Evolutionary conservation across 1,284 basidiomycete genomes (phyloP), one percentile per base, ranked within the genome.

Genomic region (Trichosporon sp.): DNA sequence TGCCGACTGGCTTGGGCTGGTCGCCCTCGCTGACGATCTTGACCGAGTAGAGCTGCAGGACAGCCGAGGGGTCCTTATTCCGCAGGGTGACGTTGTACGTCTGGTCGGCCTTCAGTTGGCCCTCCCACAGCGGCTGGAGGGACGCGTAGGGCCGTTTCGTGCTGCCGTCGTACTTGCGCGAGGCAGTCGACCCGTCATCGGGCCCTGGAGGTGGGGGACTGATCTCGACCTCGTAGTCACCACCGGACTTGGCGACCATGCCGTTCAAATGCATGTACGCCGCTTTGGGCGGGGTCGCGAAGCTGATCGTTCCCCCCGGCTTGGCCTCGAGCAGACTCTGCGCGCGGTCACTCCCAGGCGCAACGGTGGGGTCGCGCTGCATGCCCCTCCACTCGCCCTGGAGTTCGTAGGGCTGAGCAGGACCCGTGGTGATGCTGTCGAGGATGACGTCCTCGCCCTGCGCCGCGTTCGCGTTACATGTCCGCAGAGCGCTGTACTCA

Each of bases 381-480:
- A 63, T n/a, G 59, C 59, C 59, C 31, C 59, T 14, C 59, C 59
- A 63, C 59, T 63, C 59, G 1, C 59, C 59, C 31, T 1, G 4
- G 14, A 63, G 59, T 5, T 2, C 7, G 59, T 63, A 63, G 32
- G 59, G 59, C 31, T 63, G 59, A 1, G 14, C 26, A 12, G 59
- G 59, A 14, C 31, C 59, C 14, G 31, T n/a, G 2, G 10, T n/a
- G 14, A 19, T 31, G 5, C 31, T 35, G 31, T 63, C 59, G 35
- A 63, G 59, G 2, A 63, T 32, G 31, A 63, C 59, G 59, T 63
- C 59, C 59, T 63, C 59, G 59, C 59, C 59, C 59, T 63, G 31
- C 14, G 59, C 7, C 32, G 59, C 31, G 14, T 14, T n/a, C 31
- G 59, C 11, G 16, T 32, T 35, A 10, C 59, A 63, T 1, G 59